These are phyloP conservation scores for Speleostelium caveatum DNA, from an alignment of 78 protist species.

Conservation along the genomic window DNA sequence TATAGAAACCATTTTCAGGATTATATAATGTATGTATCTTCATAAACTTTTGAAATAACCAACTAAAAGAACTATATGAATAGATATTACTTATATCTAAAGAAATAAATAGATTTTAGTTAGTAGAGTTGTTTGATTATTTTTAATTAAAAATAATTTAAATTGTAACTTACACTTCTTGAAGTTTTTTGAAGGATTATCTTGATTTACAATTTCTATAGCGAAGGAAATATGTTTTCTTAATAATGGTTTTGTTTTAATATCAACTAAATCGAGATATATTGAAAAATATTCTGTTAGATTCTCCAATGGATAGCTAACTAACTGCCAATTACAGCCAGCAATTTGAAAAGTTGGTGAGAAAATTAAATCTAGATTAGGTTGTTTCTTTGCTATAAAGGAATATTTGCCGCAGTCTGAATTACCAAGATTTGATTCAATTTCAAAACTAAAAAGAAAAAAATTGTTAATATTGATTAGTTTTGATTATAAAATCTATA, in stretches of 20 bases:
- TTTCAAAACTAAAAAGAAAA: slow-evolving; percentile 33
- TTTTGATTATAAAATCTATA: neutral
- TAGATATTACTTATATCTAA: slow-evolving; percentile 70
- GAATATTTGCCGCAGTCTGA: slow-evolving; percentile 70
- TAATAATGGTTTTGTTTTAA: slow-evolving; percentile 67
- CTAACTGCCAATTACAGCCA: slow-evolving; percentile 69
- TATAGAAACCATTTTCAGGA: slow-evolving; percentile 46
- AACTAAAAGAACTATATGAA: slow-evolving; percentile 74
- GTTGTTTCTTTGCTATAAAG: slow-evolving; percentile 57
- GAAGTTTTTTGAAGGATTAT: slow-evolving; percentile 61
- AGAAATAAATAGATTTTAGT: neutral
- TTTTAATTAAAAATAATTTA: neutral
- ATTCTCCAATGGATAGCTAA: slow-evolving; percentile 73
- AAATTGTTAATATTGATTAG: neutral
- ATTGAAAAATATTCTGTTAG: slow-evolving; percentile 74
- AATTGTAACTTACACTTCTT: slow-evolving; percentile 28
- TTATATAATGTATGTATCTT: slow-evolving; percentile 42
- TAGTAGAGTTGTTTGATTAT: neutral
- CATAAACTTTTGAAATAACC: slow-evolving; percentile 80
- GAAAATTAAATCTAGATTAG: slow-evolving; percentile 59
- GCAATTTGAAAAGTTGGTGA: slow-evolving; percentile 71
- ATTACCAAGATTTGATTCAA: slow-evolving; percentile 49
- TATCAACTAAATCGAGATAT: slow-evolving; percentile 70
- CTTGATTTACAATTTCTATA: slow-evolving; percentile 73
- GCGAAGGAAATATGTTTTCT: slow-evolving; percentile 77